Evolutionary conservation across 1,284 basidiomycete genomes (phyloP).

Genomic region (Tilletia indica): DNA sequence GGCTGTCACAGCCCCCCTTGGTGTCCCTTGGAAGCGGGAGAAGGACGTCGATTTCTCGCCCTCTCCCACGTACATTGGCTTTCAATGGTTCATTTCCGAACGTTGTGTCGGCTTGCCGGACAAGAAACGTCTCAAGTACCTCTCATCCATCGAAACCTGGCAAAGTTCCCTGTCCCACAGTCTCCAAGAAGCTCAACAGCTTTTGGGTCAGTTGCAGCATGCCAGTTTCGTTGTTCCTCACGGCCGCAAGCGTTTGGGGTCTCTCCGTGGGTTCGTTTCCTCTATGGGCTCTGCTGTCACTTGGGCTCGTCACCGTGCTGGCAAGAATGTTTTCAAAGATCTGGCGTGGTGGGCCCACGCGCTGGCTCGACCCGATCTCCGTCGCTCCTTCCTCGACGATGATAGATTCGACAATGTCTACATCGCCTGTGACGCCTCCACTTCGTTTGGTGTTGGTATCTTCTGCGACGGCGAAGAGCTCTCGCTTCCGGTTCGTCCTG

Average conservation of each 20-base stretch:
- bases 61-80: neutral
- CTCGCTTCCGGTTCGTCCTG: neutral
- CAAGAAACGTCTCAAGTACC: neutral
- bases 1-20: neutral
- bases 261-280: neutral
- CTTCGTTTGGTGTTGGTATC: neutral
- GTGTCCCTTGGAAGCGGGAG: neutral
- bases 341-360: neutral
- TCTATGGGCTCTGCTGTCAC: neutral
- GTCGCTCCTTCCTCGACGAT: neutral
- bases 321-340: neutral
- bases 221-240: neutral
- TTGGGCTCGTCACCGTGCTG: neutral
- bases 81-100: neutral
- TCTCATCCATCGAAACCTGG: neutral
- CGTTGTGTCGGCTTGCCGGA: neutral
- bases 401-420: neutral
- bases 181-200: neutral
- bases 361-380: neutral
- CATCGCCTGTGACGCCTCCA: conserved; percentile 2
- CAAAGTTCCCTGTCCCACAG: neutral
- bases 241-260: neutral
- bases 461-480: neutral
- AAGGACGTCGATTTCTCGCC: neutral
- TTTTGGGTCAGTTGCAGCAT: neutral